These are phyloP conservation scores for Davidsoniella neocaledoniae DNA, from an alignment of 2,329 filamentous ascomycete species.

Conservation along the genomic window DNA sequence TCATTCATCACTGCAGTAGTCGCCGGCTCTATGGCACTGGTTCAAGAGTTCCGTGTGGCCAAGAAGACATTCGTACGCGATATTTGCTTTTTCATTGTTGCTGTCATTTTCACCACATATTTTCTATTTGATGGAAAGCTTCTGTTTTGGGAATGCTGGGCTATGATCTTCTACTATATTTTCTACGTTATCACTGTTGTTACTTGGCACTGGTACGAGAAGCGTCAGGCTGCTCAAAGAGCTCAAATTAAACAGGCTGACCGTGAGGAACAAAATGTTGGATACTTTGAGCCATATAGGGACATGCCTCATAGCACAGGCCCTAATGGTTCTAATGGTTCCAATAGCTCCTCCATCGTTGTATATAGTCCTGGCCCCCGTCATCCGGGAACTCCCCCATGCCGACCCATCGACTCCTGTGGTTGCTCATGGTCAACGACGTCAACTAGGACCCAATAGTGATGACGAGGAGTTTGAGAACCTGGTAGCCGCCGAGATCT, in stretches of 20 bases:
- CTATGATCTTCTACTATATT: conserved; percentile 81
- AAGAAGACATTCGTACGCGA: conserved; percentile 82
- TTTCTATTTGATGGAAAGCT: conserved; percentile 76
- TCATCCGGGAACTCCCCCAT: conserved; percentile 1
- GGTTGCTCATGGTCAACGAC: conserved; percentile 27
- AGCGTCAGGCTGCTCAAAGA: not conserved
- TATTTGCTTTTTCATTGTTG: conserved; percentile 78
- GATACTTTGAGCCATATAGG: conserved; percentile 38
- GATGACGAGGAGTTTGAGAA: conserved; percentile 37
- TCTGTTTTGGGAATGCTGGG: conserved; percentile 71
- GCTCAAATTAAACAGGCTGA: conserved; percentile 12
- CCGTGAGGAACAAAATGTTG: conserved; percentile 10
- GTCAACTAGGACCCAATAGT: conserved; percentile 17
- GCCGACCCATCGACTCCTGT: conserved; percentile 7
- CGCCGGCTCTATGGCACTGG: conserved; percentile 89
- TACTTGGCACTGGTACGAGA: conserved; percentile 60
- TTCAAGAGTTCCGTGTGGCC: conserved; percentile 85
- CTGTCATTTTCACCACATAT: conserved; percentile 70
- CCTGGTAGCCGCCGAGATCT: conserved; percentile 64
- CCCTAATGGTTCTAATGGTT: not conserved
- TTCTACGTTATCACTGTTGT: conserved; percentile 85
- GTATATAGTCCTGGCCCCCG: not conserved
- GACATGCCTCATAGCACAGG: conserved; percentile 30
- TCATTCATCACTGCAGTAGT: conserved; percentile 95
- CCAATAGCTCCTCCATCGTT: not conserved